Conservation (phyloP, 352 stramenopile genomes). For the Globisporangium sylvaticum region DNA sequence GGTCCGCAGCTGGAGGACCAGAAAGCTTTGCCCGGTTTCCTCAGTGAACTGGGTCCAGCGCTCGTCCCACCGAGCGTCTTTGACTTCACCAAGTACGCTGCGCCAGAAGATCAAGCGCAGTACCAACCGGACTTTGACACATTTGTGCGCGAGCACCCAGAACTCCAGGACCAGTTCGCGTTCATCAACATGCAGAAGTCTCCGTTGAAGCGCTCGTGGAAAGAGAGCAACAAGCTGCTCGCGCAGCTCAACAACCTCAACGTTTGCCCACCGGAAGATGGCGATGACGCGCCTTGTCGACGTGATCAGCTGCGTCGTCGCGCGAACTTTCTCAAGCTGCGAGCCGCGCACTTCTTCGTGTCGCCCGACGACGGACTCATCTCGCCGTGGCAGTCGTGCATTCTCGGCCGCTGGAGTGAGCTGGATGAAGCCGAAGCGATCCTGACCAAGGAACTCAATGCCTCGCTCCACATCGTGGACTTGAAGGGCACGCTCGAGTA, state of each 20-base stretch:
- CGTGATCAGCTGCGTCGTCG: slow-evolving; percentile 22
- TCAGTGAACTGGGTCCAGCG: slow-evolving; percentile 17
- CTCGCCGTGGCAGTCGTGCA: slow-evolving; percentile 32
- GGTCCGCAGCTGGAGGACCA: slow-evolving; percentile 28
- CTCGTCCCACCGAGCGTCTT: slow-evolving; percentile 21
- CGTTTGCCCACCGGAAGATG: no score
- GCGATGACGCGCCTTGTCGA: no score
- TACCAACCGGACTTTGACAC: slow-evolving; percentile 29
- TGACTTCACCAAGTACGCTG: slow-evolving; percentile 29
- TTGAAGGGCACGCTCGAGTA: slow-evolving; percentile 38
- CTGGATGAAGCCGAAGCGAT: slow-evolving; percentile 30
- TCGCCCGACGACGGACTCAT: slow-evolving; percentile 31
- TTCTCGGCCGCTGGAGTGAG: slow-evolving; percentile 36
- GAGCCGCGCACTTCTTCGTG: slow-evolving; percentile 42
- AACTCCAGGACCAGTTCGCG: slow-evolving; percentile 22
- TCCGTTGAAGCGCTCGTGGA: slow-evolving; percentile 17
- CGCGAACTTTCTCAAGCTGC: slow-evolving; percentile 29
- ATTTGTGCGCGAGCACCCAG: slow-evolving; percentile 13
- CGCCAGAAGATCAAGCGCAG: slow-evolving; percentile 1
- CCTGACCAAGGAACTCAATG: slow-evolving; percentile 18
- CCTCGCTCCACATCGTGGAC: slow-evolving; percentile 20
- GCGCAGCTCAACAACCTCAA: slow-evolving; percentile 31
- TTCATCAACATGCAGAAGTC: slow-evolving; percentile 25
- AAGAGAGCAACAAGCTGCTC: slow-evolving; percentile 20
- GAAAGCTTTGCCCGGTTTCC: slow-evolving; percentile 13